Evolutionary conservation across 345 rosid species (phyloP).

Genomic region (Nasturtium officinale): DNA sequence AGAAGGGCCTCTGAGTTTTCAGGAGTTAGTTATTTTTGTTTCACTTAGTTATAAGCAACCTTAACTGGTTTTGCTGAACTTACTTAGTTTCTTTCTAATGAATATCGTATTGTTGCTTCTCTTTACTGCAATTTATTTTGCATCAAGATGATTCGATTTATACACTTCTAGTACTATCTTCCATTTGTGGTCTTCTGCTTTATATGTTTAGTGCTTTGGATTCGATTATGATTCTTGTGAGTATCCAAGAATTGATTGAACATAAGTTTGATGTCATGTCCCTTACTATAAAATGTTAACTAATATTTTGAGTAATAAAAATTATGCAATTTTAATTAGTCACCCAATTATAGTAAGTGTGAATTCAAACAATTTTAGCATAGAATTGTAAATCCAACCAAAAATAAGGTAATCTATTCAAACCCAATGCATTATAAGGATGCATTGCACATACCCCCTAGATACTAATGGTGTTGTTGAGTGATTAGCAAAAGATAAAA

Average conservation of each 20-base stretch:
- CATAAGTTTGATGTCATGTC: neutral
- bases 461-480: neutral
- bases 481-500: neutral
- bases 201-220: neutral
- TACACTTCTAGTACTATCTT: neutral
- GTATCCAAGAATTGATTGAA: neutral
- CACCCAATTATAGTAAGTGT: no score
- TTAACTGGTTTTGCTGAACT: slow-evolving; percentile 15
- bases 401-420: no score
- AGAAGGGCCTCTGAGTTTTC: neutral
- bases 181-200: neutral
- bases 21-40: slow-evolving; percentile 5
- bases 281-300: neutral
- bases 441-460: neutral
- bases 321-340: no score
- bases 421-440: neutral
- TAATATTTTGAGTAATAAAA: no score
- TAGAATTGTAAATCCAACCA: no score
- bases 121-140: neutral
- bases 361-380: no score
- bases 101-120: neutral
- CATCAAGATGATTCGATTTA: slow-evolving; percentile 13
- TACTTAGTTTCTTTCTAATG: neutral
- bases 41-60: slow-evolving; percentile 8
- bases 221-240: neutral